These are phyloP conservation scores for Didymella exigua DNA, from an alignment of 2,329 filamentous ascomycete genomes.

Conservation along the genomic window DNA sequence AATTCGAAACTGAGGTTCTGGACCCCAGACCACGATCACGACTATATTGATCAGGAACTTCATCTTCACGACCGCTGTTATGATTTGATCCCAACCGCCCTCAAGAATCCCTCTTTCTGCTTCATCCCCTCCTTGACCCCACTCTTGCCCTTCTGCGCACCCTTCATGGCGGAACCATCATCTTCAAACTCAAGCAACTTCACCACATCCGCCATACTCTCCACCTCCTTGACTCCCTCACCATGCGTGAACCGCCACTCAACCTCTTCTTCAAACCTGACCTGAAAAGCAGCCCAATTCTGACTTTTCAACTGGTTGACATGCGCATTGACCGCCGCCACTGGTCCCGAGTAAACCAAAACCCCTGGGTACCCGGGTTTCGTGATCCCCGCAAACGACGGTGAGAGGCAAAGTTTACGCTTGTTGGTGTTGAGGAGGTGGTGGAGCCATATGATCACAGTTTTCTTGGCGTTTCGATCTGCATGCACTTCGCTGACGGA, in stretches of 20 bases:
- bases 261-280: slow-evolving; percentile 49
- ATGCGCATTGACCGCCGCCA: slow-evolving; percentile 48
- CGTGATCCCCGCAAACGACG: slow-evolving; percentile 50
- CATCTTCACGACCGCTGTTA: no score
- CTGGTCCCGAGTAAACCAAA: slow-evolving; percentile 51
- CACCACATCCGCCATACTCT: slow-evolving; percentile 53
- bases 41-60: no score
- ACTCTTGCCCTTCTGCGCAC: neutral
- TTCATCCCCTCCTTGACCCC: neutral
- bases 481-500: slow-evolving; percentile 16
- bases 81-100: slow-evolving; percentile 45
- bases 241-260: slow-evolving; percentile 51
- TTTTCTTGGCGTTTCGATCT: slow-evolving; percentile 26
- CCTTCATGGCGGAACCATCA: neutral
- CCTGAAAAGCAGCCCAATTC: slow-evolving; percentile 56
- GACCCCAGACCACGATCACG: no score
- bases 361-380: slow-evolving; percentile 56
- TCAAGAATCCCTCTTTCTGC: slow-evolving; percentile 40
- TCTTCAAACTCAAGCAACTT: slow-evolving; percentile 38
- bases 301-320: slow-evolving; percentile 50
- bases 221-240: slow-evolving; percentile 49
- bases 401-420: slow-evolving; percentile 51
- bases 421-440: slow-evolving; percentile 55
- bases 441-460: slow-evolving; percentile 54
- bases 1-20: no score